Conservation (phyloP, 2,329 filamentous ascomycete genomes). For the Ceratocystis variospora region DNA sequence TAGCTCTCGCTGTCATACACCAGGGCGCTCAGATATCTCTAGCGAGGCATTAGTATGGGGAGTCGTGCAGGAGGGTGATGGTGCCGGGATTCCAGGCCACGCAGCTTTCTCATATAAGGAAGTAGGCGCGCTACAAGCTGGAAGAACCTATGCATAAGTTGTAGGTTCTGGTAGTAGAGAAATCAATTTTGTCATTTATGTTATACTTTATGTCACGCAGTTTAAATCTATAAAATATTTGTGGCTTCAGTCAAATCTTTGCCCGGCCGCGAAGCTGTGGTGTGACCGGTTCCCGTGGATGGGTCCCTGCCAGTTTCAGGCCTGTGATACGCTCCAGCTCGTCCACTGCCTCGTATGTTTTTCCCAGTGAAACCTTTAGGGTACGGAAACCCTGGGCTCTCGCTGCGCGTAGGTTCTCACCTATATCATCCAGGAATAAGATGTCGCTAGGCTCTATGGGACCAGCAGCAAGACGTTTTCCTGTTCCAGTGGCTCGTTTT, state of each 20-base stretch:
- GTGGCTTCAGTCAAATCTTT: constrained; percentile 30
- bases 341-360: constrained; percentile 65
- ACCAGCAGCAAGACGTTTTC: neutral
- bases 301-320: constrained; percentile 43
- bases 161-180: neutral
- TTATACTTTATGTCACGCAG: neutral
- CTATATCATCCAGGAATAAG: constrained; percentile 87
- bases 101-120: constrained; percentile 33
- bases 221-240: neutral
- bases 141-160: constrained; percentile 29
- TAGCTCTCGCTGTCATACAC: constrained; percentile 35
- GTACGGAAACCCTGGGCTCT: constrained; percentile 63
- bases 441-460: constrained; percentile 52
- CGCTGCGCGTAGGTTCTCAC: constrained; percentile 75
- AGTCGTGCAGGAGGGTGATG: constrained; percentile 30
- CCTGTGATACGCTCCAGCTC: constrained; percentile 66
- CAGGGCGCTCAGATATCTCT: constrained; percentile 25
- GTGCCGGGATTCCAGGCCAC: constrained; percentile 29
- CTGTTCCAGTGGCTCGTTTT: constrained; percentile 23
- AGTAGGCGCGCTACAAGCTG: constrained; percentile 26
- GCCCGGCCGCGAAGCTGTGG: constrained; percentile 29
- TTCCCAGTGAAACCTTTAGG: constrained; percentile 70
- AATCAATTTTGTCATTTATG: constrained; percentile 2
- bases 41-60: constrained; percentile 32
- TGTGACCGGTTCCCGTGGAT: constrained; percentile 37